Conservation (phyloP, 306 rosid genomes). For the Nissolia schottii region DNA sequence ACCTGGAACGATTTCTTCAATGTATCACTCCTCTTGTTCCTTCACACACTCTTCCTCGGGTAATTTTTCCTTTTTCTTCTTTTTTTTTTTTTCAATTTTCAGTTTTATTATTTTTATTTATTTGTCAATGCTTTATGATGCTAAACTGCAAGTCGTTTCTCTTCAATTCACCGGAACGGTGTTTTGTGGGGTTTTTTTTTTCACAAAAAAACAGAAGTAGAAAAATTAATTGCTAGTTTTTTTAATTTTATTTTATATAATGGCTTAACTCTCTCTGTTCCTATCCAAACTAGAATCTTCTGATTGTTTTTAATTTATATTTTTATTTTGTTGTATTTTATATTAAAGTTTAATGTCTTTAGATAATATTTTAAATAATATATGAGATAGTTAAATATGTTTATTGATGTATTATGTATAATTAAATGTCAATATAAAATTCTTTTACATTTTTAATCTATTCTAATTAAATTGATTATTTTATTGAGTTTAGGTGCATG, state of each 20-base stretch:
- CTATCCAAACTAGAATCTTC: neutral
- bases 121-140: neutral
- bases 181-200: neutral
- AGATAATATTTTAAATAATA: too few species aligned
- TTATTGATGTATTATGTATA: too few species aligned
- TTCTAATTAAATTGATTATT: too few species aligned
- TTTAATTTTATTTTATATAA: neutral
- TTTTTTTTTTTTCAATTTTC: neutral
- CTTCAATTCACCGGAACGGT: neutral
- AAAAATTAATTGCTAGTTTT: neutral
- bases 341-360: too few species aligned
- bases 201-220: neutral
- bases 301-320: neutral
- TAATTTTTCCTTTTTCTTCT: neutral
- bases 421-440: too few species aligned
- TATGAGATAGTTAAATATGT: too few species aligned
- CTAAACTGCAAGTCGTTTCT: neutral
- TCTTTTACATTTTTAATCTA: too few species aligned
- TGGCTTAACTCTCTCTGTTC: neutral
- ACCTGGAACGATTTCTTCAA: slow-evolving; percentile 61
- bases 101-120: neutral
- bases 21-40: slow-evolving; percentile 62
- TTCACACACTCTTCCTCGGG: slow-evolving; percentile 57
- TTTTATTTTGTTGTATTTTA: neutral
- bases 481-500: neutral